Conservation (phyloP, 2,329 filamentous ascomycete species). For the Fusarium protoensiforme region DNA sequence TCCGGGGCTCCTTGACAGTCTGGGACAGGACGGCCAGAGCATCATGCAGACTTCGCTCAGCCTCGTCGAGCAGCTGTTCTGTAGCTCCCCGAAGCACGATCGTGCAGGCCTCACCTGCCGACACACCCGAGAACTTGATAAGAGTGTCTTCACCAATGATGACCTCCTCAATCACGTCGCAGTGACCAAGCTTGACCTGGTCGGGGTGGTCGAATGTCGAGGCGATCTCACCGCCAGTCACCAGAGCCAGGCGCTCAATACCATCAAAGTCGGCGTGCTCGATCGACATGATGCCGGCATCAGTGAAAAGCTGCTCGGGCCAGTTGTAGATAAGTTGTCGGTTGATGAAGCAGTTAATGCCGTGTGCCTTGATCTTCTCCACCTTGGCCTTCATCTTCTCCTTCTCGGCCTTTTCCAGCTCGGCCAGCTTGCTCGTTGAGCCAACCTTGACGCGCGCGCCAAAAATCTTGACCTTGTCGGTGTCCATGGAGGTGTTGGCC, state of each 20-base stretch:
- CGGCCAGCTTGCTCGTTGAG: slow-evolving; percentile 96
- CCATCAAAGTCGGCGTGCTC: slow-evolving; percentile 99
- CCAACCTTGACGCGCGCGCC: slow-evolving; percentile 96
- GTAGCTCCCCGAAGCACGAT: slow-evolving; percentile 96
- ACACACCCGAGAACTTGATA: slow-evolving; percentile 97
- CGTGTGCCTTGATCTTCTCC: slow-evolving; percentile 97
- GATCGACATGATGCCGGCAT: slow-evolving; percentile 97
- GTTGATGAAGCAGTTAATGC: slow-evolving; percentile 99
- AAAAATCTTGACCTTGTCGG: slow-evolving; percentile 99
- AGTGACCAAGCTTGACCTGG: slow-evolving; percentile 94
- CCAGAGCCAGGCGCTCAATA: slow-evolving; percentile 92
- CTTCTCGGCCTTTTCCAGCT: slow-evolving; percentile 96
- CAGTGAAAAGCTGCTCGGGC: slow-evolving; percentile 98
- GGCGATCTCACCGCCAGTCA: slow-evolving; percentile 96
- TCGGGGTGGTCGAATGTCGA: slow-evolving; percentile 99
- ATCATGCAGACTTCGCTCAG: slow-evolving; percentile 95
- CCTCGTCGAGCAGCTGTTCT: slow-evolving; percentile 96
- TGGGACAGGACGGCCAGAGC: slow-evolving; percentile 96
- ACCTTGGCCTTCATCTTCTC: slow-evolving; percentile 99
- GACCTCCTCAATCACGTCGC: slow-evolving; percentile 95
- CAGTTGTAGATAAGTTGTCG: slow-evolving; percentile 99
- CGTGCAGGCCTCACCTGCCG: slow-evolving; percentile 93
- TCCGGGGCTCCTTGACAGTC: slow-evolving; percentile 93
- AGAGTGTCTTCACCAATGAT: slow-evolving; percentile 98
- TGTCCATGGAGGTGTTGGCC: slow-evolving; percentile 99